These are phyloP conservation scores for Cladorrhinum sp. DNA, from an alignment of 2,329 filamentous ascomycete species.

Conservation along the genomic window DNA sequence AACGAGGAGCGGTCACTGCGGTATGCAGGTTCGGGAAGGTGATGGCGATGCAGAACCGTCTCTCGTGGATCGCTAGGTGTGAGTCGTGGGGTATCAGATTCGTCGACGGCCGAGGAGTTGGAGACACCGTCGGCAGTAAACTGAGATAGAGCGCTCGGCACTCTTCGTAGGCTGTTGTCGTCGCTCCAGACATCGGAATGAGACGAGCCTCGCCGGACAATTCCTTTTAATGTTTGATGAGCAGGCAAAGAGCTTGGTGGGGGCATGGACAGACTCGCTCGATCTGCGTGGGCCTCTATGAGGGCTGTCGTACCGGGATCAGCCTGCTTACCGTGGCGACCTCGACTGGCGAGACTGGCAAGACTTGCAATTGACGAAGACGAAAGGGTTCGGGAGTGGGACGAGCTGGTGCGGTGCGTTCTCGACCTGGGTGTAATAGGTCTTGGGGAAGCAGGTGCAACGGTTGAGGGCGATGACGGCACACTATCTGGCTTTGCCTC, in stretches of 20 bases:
- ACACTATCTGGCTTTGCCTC: background rate
- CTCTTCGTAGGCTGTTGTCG: constrained; percentile 24
- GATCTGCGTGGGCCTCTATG: constrained; percentile 55
- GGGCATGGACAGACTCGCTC: constrained; percentile 64
- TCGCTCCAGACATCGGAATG: constrained; percentile 42
- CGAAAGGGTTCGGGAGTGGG: constrained; percentile 11
- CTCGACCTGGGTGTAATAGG: background rate
- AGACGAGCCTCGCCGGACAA: constrained; percentile 42
- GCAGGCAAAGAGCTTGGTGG: constrained; percentile 43
- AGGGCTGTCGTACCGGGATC: constrained; percentile 51
- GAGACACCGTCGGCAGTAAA: constrained; percentile 33
- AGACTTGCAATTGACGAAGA: constrained; percentile 13
- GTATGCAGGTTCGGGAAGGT: constrained; percentile 49
- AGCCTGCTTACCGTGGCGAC: constrained; percentile 56
- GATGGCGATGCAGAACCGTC: constrained; percentile 31
- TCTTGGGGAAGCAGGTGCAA: background rate
- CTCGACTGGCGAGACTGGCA: constrained; percentile 26
- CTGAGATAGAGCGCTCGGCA: constrained; percentile 2
- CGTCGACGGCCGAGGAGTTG: constrained; percentile 30
- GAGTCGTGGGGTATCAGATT: constrained; percentile 48
- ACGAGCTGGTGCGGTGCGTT: constrained; percentile 10
- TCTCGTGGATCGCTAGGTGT: constrained; percentile 31
- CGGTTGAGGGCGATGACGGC: background rate
- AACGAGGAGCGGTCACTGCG: constrained; percentile 44
- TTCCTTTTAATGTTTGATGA: constrained; percentile 18